A percentile compares a stretch with the other conserved stretches of the same genome.
These are phyloP conservation scores for Penicillium sp. DNA, from an alignment of 2,329 filamentous ascomycete species.

Conservation along the genomic window DNA sequence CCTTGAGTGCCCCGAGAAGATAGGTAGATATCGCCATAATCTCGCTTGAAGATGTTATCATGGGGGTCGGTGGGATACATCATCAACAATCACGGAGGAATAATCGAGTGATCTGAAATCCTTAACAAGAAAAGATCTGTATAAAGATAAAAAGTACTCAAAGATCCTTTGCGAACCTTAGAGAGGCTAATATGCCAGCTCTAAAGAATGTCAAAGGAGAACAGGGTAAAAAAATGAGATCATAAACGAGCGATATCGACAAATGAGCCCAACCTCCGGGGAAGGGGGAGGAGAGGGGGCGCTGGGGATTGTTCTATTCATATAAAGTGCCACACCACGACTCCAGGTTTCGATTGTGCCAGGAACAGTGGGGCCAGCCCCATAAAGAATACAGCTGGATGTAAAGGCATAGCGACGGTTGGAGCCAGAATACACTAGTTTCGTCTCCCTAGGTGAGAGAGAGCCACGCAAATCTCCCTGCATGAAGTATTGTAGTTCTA, in stretches of 20 bases:
- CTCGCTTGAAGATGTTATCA: conserved; percentile 21
- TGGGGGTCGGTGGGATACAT: conserved; percentile 26
- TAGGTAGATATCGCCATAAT: conserved; percentile 22
- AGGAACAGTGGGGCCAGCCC: conserved; percentile 1
- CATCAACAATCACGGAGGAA: neutral
- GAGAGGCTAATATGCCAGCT: neutral
- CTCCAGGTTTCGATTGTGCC: neutral
- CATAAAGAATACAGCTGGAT: conserved; percentile 18
- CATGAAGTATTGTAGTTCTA: conserved; percentile 19
- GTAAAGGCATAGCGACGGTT: conserved; percentile 7
- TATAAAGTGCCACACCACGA: conserved; percentile 11
- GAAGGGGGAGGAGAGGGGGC: neutral
- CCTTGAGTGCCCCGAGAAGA: conserved; percentile 31
- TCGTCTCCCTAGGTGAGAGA: conserved; percentile 16
- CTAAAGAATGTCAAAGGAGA: neutral
- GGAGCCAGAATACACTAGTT: conserved; percentile 21
- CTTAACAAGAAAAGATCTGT: neutral
- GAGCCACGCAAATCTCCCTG: conserved; percentile 19
- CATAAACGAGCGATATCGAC: conserved; percentile 12
- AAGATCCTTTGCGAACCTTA: neutral
- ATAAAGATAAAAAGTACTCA: neutral
- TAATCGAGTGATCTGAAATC: neutral
- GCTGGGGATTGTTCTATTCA: conserved; percentile 1
- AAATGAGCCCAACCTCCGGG: conserved; percentile 6
- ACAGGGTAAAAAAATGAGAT: neutral